These are phyloP conservation scores for Aspergillus texensis DNA, from an alignment of 2,329 filamentous ascomycete species.

Conservation along the genomic window DNA sequence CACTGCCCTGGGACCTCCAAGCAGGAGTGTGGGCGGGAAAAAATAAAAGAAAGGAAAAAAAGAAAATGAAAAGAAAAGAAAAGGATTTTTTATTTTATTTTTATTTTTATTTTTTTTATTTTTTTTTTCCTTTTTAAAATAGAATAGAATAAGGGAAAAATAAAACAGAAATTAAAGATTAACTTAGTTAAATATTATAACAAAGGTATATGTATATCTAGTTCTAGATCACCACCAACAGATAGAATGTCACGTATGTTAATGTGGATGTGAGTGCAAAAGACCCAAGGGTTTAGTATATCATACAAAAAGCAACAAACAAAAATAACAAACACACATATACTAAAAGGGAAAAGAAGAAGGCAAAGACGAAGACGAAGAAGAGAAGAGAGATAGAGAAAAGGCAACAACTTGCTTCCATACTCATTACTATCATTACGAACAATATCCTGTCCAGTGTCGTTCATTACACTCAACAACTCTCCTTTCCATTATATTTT, in stretches of 20 bases:
- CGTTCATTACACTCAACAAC: not conserved
- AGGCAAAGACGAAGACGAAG: not conserved
- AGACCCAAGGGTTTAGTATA: not conserved
- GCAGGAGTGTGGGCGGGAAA: slow-evolving; percentile 14
- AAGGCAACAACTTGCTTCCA: not conserved
- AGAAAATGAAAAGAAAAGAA: not conserved
- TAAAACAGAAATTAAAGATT: not conserved
- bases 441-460: not conserved
- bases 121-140: not conserved
- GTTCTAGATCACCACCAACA: slow-evolving; percentile 32
- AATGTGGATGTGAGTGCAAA: not conserved
- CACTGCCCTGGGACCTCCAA: slow-evolving; percentile 28
- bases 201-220: slow-evolving; percentile 25
- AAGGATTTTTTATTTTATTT: no score
- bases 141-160: not conserved
- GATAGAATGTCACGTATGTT: not conserved
- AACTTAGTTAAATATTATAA: not conserved
- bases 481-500: not conserved
- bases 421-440: not conserved
- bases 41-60: not conserved
- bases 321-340: not conserved
- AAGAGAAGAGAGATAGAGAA: not conserved
- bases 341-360: not conserved
- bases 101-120: no score
- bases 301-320: not conserved